phyloP scores from a whole-genome alignment of 2,329 filamentous ascomycete species.

The Colletotrichum tamarilloi region DNA sequence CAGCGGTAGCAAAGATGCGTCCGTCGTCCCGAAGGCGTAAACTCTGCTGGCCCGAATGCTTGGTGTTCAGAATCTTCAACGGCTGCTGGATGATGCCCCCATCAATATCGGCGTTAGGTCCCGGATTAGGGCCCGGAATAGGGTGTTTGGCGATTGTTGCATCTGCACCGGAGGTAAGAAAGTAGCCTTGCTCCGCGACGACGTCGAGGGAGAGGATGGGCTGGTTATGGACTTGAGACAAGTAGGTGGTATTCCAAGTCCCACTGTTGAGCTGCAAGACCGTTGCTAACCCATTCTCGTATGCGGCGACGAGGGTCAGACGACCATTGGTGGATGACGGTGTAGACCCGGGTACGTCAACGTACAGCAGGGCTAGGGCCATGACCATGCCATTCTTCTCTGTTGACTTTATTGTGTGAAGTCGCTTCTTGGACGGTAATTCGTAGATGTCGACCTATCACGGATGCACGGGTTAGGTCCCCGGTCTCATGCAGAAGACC shows the following conservation, averaged over 20 bases:
- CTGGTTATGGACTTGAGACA: conserved; percentile 77
- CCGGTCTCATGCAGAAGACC: conserved; percentile 7
- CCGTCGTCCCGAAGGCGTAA: conserved; percentile 82
- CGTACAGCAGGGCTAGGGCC: conserved; percentile 74
- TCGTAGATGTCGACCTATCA: conserved; percentile 82
- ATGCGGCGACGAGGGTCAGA: conserved; percentile 78
- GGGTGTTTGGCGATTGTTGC: conserved; percentile 81
- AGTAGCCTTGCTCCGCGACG: conserved; percentile 62
- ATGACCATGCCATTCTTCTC: conserved; percentile 85
- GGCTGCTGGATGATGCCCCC: conserved; percentile 50
- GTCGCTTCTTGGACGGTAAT: conserved; percentile 79
- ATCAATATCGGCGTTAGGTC: neutral
- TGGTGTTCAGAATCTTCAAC: conserved; percentile 76
- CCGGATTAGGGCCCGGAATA: conserved; percentile 69
- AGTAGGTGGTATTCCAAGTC: conserved; percentile 68
- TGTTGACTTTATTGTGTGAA: conserved; percentile 65
- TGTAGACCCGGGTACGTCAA: conserved; percentile 44
- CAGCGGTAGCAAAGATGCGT: conserved; percentile 87
- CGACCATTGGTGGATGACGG: conserved; percentile 8
- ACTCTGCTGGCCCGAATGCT: conserved; percentile 90
- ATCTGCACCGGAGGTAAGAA: conserved; percentile 86
- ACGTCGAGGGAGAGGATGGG: conserved; percentile 82
- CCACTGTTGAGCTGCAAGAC: conserved; percentile 66
- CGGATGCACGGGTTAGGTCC: conserved; percentile 22
- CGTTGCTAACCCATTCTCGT: conserved; percentile 84